phyloP scores from a whole-genome alignment of 106 monocot species.

The Dioscorea zingiberensis region DNA sequence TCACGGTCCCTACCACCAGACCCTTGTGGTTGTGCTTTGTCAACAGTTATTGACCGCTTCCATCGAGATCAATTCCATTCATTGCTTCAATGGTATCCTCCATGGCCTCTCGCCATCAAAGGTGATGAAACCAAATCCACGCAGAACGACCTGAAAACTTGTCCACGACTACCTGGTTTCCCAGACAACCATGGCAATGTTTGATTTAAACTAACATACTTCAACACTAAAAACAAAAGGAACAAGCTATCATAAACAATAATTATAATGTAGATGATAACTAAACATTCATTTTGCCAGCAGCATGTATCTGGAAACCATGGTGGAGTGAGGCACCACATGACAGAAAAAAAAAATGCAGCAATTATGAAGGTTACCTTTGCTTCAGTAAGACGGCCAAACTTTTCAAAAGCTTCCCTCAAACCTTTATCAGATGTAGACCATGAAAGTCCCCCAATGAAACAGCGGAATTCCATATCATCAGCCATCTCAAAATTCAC shows the following conservation, averaged over 20 bases:
- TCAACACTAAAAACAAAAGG: too few species aligned
- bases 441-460: conserved; percentile 95
- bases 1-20: conserved; percentile 49
- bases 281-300: too few species aligned
- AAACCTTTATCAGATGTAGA: conserved; percentile 65
- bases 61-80: conserved; percentile 95
- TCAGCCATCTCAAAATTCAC: conserved; percentile 41
- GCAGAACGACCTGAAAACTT: conserved; percentile 77
- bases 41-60: conserved; percentile 83
- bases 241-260: too few species aligned
- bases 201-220: too few species aligned
- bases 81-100: conserved; percentile 94
- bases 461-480: conserved; percentile 63
- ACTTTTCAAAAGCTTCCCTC: conserved; percentile 84
- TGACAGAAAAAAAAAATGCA: too few species aligned
- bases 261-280: too few species aligned
- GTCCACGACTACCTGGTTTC: conserved; percentile 61
- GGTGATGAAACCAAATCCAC: conserved; percentile 93
- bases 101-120: conserved; percentile 79
- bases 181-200: too few species aligned
- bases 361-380: conserved; percentile 38
- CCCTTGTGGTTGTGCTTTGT: conserved; percentile 92
- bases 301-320: too few species aligned
- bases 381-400: conserved; percentile 74
- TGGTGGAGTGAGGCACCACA: too few species aligned